Evolutionary conservation across 148 eudicot genomes (phyloP).

Genomic region (Arctostaphylos glauca): DNA sequence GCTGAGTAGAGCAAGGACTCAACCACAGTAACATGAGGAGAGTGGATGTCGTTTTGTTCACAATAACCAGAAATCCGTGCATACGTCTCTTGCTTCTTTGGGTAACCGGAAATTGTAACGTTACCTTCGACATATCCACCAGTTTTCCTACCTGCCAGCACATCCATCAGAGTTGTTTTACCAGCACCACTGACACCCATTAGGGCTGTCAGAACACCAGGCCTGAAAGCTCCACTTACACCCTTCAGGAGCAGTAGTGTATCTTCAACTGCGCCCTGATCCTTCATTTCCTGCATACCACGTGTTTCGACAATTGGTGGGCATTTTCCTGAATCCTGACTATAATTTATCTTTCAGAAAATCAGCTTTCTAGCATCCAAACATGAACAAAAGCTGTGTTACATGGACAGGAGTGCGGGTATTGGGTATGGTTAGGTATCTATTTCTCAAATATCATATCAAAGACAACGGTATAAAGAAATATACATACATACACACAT

Average conservation of each 20-base stretch:
- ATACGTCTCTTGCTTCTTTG: conserved; percentile 64
- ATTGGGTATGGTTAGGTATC: too few relatives aligned
- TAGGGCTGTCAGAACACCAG: conserved; percentile 52
- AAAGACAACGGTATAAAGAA: too few relatives aligned
- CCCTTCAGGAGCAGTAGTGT: conserved; percentile 64
- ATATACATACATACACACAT: too few relatives aligned
- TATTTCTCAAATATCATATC: too few relatives aligned
- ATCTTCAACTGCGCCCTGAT: conserved; percentile 53
- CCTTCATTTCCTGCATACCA: conserved; percentile 71
- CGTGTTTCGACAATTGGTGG: too few relatives aligned
- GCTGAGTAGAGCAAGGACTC: conserved; percentile 73
- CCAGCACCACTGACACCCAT: conserved; percentile 73
- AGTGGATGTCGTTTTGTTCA: conserved; percentile 26
- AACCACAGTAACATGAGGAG: conserved; percentile 58
- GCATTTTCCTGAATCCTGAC: too few relatives aligned
- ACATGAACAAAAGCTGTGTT: too few relatives aligned
- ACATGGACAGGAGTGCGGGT: too few relatives aligned
- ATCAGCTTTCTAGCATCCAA: too few relatives aligned
- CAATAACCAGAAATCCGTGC: conserved; percentile 58
- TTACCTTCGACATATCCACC: conserved; percentile 62
- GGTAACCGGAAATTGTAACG: conserved; percentile 58
- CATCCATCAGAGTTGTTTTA: conserved; percentile 81
- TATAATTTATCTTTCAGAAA: too few relatives aligned
- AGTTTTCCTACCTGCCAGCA: conserved; percentile 70
- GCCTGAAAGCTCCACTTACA: conserved; percentile 77